phyloP scores from a whole-genome alignment of 139 green algal species.

The Trebouxia sp. region DNA sequence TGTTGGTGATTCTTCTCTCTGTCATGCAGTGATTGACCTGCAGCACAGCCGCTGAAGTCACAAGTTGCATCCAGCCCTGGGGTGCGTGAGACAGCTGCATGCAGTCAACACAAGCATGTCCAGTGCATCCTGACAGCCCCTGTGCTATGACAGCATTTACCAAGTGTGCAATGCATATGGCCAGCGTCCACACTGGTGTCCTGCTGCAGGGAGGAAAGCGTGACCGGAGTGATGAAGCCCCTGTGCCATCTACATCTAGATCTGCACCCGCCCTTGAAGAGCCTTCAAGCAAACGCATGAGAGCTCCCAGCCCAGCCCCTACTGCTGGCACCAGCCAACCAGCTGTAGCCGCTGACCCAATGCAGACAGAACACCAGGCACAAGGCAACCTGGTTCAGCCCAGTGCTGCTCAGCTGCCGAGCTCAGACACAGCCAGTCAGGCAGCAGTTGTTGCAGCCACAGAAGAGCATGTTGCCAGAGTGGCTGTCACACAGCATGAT shows the following conservation, averaged over 20 bases:
- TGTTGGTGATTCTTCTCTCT: no score
- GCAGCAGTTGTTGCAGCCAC: neutral
- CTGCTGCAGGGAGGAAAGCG: neutral
- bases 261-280: neutral
- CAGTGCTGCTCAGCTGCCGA: neutral
- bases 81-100: no score
- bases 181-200: no score
- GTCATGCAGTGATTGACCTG: no score
- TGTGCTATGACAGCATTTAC: no score
- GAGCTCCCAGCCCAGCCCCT: neutral
- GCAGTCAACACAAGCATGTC: no score
- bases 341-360: neutral
- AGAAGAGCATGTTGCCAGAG: neutral
- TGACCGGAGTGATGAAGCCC: neutral
- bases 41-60: no score
- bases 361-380: neutral
- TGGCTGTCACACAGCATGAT: constrained; percentile 12
- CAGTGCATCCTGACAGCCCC: no score
- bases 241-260: neutral
- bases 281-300: neutral
- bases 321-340: neutral
- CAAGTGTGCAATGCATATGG: no score
- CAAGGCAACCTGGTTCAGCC: neutral
- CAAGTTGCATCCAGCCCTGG: no score
- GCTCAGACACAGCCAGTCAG: neutral